Evolutionary conservation across 805 yeast genomes (phyloP).

Genomic region (Ogataea trehalophila): DNA sequence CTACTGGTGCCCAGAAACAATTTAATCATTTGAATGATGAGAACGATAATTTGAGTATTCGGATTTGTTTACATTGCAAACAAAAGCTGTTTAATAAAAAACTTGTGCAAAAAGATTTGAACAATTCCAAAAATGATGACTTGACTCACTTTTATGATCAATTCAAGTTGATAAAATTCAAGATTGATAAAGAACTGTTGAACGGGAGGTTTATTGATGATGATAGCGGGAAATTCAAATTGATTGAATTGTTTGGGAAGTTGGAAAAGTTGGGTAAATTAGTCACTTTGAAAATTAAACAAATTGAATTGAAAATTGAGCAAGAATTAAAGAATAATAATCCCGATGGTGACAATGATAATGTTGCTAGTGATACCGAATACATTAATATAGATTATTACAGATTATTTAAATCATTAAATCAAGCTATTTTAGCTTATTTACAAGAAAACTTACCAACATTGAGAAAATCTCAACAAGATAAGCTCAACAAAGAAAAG

Average conservation of each 20-base stretch:
- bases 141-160: slow-evolving; percentile 35
- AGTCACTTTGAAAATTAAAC: slow-evolving; percentile 27
- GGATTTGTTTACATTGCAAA: slow-evolving; percentile 73
- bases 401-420: slow-evolving; percentile 48
- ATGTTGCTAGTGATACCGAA: background rate
- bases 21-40: slow-evolving; percentile 1
- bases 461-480: slow-evolving; percentile 53
- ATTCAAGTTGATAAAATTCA: slow-evolving; percentile 20
- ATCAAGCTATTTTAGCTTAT: slow-evolving; percentile 50
- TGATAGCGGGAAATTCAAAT: slow-evolving; percentile 36
- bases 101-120: slow-evolving; percentile 40
- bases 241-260: slow-evolving; percentile 45
- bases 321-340: slow-evolving; percentile 3
- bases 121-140: slow-evolving; percentile 26
- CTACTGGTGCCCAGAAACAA: too few species aligned
- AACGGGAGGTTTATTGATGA: slow-evolving; percentile 28
- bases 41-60: slow-evolving; percentile 30
- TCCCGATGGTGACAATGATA: background rate
- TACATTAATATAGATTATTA: slow-evolving; percentile 33
- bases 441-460: slow-evolving; percentile 65
- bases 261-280: slow-evolving; percentile 48
- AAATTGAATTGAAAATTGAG: slow-evolving; percentile 17
- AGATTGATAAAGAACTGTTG: slow-evolving; percentile 18
- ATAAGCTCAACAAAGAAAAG: slow-evolving; percentile 12
- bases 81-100: slow-evolving; percentile 52